phyloP scores from a whole-genome alignment of 2,329 filamentous ascomycete species.

The Epichloe hybrida region DNA sequence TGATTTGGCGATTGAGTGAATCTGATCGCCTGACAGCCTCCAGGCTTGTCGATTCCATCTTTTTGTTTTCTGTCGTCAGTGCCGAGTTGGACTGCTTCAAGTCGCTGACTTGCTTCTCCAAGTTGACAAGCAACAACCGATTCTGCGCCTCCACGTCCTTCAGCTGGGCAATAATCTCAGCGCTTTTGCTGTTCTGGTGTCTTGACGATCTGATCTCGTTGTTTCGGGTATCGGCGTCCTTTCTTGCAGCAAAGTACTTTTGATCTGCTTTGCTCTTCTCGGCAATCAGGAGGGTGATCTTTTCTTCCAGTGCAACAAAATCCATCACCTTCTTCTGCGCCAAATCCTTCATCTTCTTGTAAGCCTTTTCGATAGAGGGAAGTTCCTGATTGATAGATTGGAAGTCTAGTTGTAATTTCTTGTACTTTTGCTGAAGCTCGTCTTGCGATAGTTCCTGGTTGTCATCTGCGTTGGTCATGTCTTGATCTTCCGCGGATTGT shows the following conservation, averaged over 20 bases:
- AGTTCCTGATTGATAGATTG: conserved; percentile 76
- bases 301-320: conserved; percentile 62
- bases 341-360: conserved; percentile 74
- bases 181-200: conserved; percentile 75
- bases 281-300: conserved; percentile 56
- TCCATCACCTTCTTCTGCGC: conserved; percentile 81
- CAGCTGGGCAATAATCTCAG: conserved; percentile 82
- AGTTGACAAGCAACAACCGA: conserved; percentile 60
- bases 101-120: conserved; percentile 85
- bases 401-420: conserved; percentile 66
- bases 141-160: conserved; percentile 80
- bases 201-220: conserved; percentile 68
- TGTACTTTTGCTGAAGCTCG: conserved; percentile 60
- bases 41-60: conserved; percentile 55
- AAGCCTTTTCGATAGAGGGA: conserved; percentile 78
- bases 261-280: conserved; percentile 96
- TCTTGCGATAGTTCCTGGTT: conserved; percentile 51
- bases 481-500: conserved; percentile 32
- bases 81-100: conserved; percentile 65
- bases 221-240: conserved; percentile 76
- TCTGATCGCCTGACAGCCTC: conserved; percentile 61
- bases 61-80: conserved; percentile 58
- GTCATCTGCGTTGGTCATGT: conserved; percentile 29
- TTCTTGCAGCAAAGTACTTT: conserved; percentile 94
- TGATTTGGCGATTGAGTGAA: conserved; percentile 58